A percentile compares a stretch with the other conserved stretches of the same genome.
Evolutionary conservation across 805 yeast genomes (phyloP).

Genomic region (Saccharomycopsis malanga): DNA sequence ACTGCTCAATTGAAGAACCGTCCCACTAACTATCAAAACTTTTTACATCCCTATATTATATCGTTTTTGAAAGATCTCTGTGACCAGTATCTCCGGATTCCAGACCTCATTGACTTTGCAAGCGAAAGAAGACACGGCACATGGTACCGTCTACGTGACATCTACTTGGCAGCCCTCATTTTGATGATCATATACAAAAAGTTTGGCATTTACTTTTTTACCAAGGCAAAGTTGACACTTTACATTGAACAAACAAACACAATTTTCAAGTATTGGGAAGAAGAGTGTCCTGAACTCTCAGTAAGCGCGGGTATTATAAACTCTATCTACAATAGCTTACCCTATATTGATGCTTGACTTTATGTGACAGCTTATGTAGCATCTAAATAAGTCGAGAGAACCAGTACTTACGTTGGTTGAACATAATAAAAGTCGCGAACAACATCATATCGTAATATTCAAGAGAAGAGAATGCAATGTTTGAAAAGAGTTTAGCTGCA

Average conservation of each 20-base stretch:
- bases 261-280: slow-evolving; percentile 19
- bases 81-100: slow-evolving; percentile 12
- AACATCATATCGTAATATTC: too few relatives aligned
- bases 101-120: slow-evolving; percentile 19
- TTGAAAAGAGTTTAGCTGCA: too few relatives aligned
- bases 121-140: slow-evolving; percentile 22
- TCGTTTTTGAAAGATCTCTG: slow-evolving; percentile 17
- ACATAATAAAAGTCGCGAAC: too few relatives aligned
- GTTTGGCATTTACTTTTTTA: slow-evolving; percentile 20
- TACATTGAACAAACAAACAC: slow-evolving; percentile 11
- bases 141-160: slow-evolving; percentile 22
- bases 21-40: slow-evolving; percentile 10
- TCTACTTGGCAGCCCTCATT: slow-evolving; percentile 13
- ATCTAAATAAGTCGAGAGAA: too few relatives aligned
- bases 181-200: slow-evolving; percentile 19
- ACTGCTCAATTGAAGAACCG: neutral
- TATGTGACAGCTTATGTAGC: too few relatives aligned
- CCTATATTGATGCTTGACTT: slow-evolving; percentile 9
- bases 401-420: too few relatives aligned
- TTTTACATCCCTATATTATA: slow-evolving; percentile 15
- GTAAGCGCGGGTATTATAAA: slow-evolving; percentile 11
- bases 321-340: slow-evolving; percentile 11
- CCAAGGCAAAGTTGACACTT: slow-evolving; percentile 3
- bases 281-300: slow-evolving; percentile 16
- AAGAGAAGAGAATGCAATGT: too few relatives aligned